A percentile compares a stretch with the other conserved stretches of the same genome.
Conservation (phyloP, 257 asterid species). For the Solanum etuberosum region DNA sequence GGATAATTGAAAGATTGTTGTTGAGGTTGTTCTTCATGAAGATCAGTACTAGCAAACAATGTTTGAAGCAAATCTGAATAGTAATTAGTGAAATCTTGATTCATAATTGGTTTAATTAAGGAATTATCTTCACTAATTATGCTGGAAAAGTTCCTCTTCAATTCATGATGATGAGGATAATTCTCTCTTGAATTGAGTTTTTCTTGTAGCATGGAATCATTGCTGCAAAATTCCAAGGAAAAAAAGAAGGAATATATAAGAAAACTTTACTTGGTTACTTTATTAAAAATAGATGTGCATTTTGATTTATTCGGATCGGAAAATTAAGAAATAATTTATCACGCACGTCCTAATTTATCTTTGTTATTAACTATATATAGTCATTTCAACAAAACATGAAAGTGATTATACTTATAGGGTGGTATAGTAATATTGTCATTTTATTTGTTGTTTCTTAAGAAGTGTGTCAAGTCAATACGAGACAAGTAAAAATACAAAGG, state of each 20-base stretch:
- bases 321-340: no score
- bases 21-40: constrained; percentile 17
- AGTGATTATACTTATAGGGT: no score
- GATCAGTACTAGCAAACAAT: constrained; percentile 21
- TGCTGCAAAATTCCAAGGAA: constrained; percentile 47
- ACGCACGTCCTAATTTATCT: no score
- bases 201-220: constrained; percentile 22
- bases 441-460: no score
- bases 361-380: no score
- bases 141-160: constrained; percentile 11
- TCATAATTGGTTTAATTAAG: background rate
- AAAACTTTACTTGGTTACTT: background rate
- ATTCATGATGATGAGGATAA: constrained; percentile 17
- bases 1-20: constrained; percentile 17
- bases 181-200: constrained; percentile 37
- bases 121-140: constrained; percentile 1
- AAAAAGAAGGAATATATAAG: background rate
- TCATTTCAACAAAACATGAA: no score
- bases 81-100: constrained; percentile 9
- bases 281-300: background rate
- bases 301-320: background rate
- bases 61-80: constrained; percentile 39
- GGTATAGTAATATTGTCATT: no score
- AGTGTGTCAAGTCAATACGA: no score
- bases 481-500: no score